Base-by-base conservation (phyloP, 192 early-diverging fungal genomes). In the Phycomyces blakesleeanus region DNA sequence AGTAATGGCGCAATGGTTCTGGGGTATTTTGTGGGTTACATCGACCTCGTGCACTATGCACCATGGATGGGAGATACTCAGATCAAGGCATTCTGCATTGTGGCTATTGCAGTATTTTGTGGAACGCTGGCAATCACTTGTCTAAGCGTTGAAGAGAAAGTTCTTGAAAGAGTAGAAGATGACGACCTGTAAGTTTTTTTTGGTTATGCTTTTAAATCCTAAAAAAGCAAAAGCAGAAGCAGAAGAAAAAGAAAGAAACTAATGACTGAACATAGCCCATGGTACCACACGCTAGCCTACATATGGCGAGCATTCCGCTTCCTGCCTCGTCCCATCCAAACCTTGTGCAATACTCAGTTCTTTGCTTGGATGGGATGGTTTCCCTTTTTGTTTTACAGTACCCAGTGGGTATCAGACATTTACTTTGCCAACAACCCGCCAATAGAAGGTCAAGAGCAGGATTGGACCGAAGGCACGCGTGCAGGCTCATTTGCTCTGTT, bases 321-420 rank as follows among this genome's bases (percentile, higher is more conserved):
- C 38, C 66, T 98, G 57, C 94, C 96, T 0, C 51, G 10, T 10
- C 81, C 89, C 5, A 81, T 96, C 34, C 88, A 89, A 61, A 77
- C 77, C 57, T 77, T 97, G 15, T 96, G 91, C 70, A 88, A 89
- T 57, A 83, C 92, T 18, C 95, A 98, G 71, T 91, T 98, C 56
- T 94, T 94, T 81, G 85, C 91, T n/a, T 98, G 95, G 95, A 88
- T 97, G 76, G 94, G 91, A 10, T 95, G 95, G 92, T 98, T 98
- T 65, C 93, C 95, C 6, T 95, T 97, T 67, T 76, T 98, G 21
- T 97, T 97, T 65, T 98, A 97, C 75, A 83, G 84, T 41, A 87
- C 87, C 0, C 79, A 76, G 14, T 91, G 88, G 89, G 82, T 91
- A 1, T 81, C 77, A 40, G 83, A 87, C 26, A 77, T 84, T 12